Evolutionary conservation across 2,329 filamentous ascomycete genomes (phyloP), one percentile per base, ranked within the genome.

Genomic region (Fusarium sambucinum): DNA sequence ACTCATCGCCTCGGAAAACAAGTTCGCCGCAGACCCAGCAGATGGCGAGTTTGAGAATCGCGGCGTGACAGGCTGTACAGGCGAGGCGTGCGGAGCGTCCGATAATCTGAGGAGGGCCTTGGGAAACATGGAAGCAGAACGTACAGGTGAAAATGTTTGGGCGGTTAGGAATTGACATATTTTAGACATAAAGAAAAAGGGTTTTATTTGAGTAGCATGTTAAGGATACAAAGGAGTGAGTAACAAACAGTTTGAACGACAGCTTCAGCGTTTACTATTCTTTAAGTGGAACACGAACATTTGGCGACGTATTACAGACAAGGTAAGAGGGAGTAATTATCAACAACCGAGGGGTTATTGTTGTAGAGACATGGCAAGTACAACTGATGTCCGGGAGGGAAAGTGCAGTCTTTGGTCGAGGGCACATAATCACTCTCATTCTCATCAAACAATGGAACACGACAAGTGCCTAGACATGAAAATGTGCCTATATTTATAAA

Each of bases 1-100:
- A 85, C 59, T 87, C 85, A 25, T 85, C 82, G 1, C 80, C 84
- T 27, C 85, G 83, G 35, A 81, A 80, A 14, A 88, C 80, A 42
- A 86, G 75, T 73, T 87, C 85, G 21, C 86, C 85, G 66, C 86
- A 88, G 27, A 84, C 85, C 86, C 79, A 88, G 74, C 83, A 88
- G 52, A 88, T 83, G 62, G 85, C 84, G 47, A 88, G 79, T 71
- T 86, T 80, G 50, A 87, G 73, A 3, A 88, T 74, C 2, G 80
- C 80, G 10, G 76, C 68, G 74, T 84, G 81, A 75, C 86, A 89
- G 0, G 75, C 40, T 27, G 72, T 69, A 73, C 86, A 88, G 25
- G 83, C 80, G 6, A 87, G 83, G 4, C 85, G 82, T 4, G 81
- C 79, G 1, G 80, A 79, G 17, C 77, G 78, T 12, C 85, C 85